Evolutionary conservation across 75 land plant genomes (phyloP), one percentile per base, ranked within the genome.

Genomic region (Ceratopteris richardii): DNA sequence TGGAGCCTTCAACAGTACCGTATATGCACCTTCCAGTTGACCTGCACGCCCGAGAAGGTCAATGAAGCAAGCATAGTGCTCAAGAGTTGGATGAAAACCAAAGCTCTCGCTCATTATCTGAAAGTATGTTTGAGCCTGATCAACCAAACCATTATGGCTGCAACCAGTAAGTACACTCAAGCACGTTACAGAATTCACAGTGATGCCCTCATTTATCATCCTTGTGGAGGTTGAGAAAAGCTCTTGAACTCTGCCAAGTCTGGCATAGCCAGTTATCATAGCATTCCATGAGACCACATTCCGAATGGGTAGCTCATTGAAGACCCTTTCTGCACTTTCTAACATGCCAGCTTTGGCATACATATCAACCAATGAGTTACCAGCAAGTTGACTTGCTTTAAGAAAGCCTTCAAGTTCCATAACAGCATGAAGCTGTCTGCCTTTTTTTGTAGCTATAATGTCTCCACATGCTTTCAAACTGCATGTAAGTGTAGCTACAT

Each of bases 281-380:
- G 66, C 54, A 13, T 61, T 61, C 65, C 57, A 61, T 0, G 71
- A 69, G 18, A 62, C 72, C 17, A 46, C 30, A 30, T 62, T 57
- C 12, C 48, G 57, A 25, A 27, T 23, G 1, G n/a, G 26, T 44
- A 62, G 62, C 7, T 44, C 16, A 22, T 56, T 47, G 44, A 69
- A 69, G 2, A 36, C 50, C 10, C 5, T 24, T 28, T 29, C 14
- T 30, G 63, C 63, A 0, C 25, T 53, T 29, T 29, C 70, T 42
- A 67, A n/a, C 10, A 31, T 20, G 16, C 70, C 70, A 36, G 55
- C 46, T 36, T 51, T 51, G 2, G 54, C 29, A 36, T 41, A 59
- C 24, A 59, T 46, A 2, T 51, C 20, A 0, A 67, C 29, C 12
- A 67, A 0, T 1, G 62, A 1, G 48, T 67, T 67, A 2, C 39